Evolutionary conservation across 495 filamentous ascomycete species (phyloP).

Genomic region (Penicillium daleae): DNA sequence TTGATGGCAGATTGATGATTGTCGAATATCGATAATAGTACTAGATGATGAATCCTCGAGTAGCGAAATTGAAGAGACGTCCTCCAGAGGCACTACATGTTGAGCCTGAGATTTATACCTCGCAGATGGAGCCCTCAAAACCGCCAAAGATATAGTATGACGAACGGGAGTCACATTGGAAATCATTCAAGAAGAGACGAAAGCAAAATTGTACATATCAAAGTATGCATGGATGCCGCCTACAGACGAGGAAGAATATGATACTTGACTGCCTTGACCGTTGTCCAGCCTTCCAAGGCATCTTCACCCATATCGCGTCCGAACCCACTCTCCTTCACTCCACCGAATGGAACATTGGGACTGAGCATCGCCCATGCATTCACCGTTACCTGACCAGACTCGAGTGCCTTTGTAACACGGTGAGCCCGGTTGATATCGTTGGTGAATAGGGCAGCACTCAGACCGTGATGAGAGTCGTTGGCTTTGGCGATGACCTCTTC

Average conservation of each 20-base stretch:
- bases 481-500: conserved; percentile 80
- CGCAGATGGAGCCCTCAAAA: too few relatives aligned
- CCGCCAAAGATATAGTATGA: too few relatives aligned
- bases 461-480: conserved; percentile 83
- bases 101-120: too few relatives aligned
- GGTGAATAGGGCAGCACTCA: conserved; percentile 83
- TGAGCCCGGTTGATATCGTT: conserved; percentile 75
- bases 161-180: too few relatives aligned
- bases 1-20: too few relatives aligned
- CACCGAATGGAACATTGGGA: conserved; percentile 51
- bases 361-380: conserved; percentile 30
- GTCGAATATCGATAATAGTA: too few relatives aligned
- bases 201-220: not conserved
- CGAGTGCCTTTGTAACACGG: conserved; percentile 74
- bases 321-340: conserved; percentile 59
- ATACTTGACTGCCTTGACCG: conserved; percentile 31
- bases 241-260: conserved; percentile 24
- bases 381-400: conserved; percentile 61
- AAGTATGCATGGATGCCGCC: not conserved
- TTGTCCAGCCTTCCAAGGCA: conserved; percentile 33
- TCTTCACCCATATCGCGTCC: conserved; percentile 50
- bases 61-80: not conserved
- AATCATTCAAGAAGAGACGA: too few relatives aligned
- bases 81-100: too few relatives aligned
- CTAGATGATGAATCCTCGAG: too few relatives aligned